A percentile compares a stretch with the other conserved stretches of the same genome.
phyloP scores from a whole-genome alignment of 2,329 filamentous ascomycete species.

The Aurifilum marmelostoma region DNA sequence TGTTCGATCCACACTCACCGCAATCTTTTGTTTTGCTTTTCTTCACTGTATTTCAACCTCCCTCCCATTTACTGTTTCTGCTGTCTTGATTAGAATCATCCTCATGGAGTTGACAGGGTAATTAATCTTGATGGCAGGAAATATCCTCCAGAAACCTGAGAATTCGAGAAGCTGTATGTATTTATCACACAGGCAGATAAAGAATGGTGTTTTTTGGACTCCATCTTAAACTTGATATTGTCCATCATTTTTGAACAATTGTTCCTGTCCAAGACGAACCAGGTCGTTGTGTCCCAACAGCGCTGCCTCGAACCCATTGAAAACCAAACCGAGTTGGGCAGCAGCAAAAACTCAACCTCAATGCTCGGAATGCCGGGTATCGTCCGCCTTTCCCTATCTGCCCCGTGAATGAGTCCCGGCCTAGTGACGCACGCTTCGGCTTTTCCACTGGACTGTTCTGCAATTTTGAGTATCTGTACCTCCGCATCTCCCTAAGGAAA shows the following conservation, averaged over 20 bases:
- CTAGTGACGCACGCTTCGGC: constrained; percentile 46
- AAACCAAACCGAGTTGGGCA: constrained; percentile 47
- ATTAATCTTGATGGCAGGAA: neutral
- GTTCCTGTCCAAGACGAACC: constrained; percentile 40
- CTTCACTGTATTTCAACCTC: neutral
- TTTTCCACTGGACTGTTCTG: constrained; percentile 40
- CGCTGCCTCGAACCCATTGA: constrained; percentile 52
- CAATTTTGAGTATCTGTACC: constrained; percentile 45
- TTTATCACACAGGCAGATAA: too few species aligned
- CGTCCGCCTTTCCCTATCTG: constrained; percentile 22
- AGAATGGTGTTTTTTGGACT: neutral
- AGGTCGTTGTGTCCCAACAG: constrained; percentile 49
- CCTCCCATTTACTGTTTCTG: neutral
- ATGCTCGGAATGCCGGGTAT: constrained; percentile 42
- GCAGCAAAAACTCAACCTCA: constrained; percentile 43
- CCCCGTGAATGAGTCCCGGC: constrained; percentile 45
- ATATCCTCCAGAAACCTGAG: too few species aligned
- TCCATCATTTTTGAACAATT: neutral
- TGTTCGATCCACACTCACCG: constrained; percentile 8
- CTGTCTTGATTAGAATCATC: neutral
- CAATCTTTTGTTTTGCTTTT: neutral
- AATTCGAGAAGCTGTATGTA: too few species aligned
- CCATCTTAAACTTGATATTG: neutral
- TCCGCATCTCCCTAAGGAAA: constrained; percentile 52
- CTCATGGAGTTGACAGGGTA: too few species aligned